Conservation (phyloP, 208 protist species). For the Herpetomonas muscarum region DNA sequence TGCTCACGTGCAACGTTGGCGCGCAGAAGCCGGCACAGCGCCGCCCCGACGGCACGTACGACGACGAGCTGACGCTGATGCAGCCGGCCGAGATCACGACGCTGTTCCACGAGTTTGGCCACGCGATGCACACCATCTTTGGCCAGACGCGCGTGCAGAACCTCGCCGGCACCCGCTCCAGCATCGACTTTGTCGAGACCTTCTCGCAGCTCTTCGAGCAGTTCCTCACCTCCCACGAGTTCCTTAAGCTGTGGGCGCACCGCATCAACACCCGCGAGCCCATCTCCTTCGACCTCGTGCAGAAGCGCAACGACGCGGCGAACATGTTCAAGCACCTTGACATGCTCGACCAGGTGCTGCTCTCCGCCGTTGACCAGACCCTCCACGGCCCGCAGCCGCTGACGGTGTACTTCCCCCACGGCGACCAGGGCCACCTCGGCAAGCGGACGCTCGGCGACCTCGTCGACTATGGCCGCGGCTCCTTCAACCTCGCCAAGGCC, state of each 20-base stretch:
- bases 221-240: slow-evolving; percentile 88
- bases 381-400: slow-evolving; percentile 86
- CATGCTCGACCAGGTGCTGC: slow-evolving; percentile 84
- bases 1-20: slow-evolving; percentile 89
- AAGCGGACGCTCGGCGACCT: slow-evolving; percentile 79
- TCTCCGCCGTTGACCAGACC: slow-evolving; percentile 82
- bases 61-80: slow-evolving; percentile 85
- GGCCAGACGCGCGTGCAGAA: slow-evolving; percentile 91
- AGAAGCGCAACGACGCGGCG: slow-evolving; percentile 78
- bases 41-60: slow-evolving; percentile 55
- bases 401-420: slow-evolving; percentile 84
- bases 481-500: slow-evolving; percentile 78
- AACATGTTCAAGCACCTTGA: slow-evolving; percentile 87
- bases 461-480: slow-evolving; percentile 64
- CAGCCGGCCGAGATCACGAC: slow-evolving; percentile 87
- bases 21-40: slow-evolving; percentile 24
- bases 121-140: slow-evolving; percentile 93
- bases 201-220: slow-evolving; percentile 94
- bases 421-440: slow-evolving; percentile 55
- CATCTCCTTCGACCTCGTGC: slow-evolving; percentile 86
- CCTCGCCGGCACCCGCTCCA: slow-evolving; percentile 86
- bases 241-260: slow-evolving; percentile 86
- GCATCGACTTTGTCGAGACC: slow-evolving; percentile 93
- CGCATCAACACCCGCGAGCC: slow-evolving; percentile 84
- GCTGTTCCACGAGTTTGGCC: slow-evolving; percentile 93